These are phyloP conservation scores for Drechslera avenae DNA, from an alignment of 2,329 filamentous ascomycete genomes.

Conservation along the genomic window DNA sequence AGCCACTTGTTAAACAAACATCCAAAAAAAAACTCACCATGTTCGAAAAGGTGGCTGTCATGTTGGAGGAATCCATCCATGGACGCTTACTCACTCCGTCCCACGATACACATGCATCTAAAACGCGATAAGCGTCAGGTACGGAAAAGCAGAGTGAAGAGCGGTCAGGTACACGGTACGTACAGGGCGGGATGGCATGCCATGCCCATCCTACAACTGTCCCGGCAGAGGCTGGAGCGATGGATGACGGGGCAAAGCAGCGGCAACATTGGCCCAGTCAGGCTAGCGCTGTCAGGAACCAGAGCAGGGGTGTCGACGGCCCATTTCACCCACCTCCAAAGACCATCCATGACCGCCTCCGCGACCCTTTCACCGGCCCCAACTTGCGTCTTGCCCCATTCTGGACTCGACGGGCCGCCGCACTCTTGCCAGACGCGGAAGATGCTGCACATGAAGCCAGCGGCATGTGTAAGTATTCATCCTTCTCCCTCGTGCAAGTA, in stretches of 20 bases:
- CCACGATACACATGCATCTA: too few species aligned
- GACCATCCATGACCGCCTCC: constrained; percentile 8
- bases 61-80: too few species aligned
- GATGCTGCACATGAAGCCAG: constrained; percentile 40
- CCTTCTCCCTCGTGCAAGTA: constrained; percentile 1
- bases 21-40: too few species aligned
- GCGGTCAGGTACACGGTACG: neutral
- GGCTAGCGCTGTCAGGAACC: constrained; percentile 30
- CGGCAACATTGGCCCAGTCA: constrained; percentile 22
- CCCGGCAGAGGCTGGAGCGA: constrained; percentile 22
- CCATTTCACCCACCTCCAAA: constrained; percentile 20
- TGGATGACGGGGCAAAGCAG: constrained; percentile 23
- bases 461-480: constrained; percentile 47
- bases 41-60: too few species aligned
- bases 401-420: constrained; percentile 19
- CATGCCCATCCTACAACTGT: constrained; percentile 23
- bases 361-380: constrained; percentile 12
- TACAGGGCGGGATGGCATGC: too few species aligned
- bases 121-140: too few species aligned
- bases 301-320: constrained; percentile 21
- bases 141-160: too few species aligned
- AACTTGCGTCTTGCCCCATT: constrained; percentile 21
- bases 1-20: too few species aligned
- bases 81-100: too few species aligned
- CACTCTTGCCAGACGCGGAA: constrained; percentile 33